Base-by-base conservation (phyloP, 2,329 filamentous ascomycete genomes). In the Fusarium sarcochroum region DNA sequence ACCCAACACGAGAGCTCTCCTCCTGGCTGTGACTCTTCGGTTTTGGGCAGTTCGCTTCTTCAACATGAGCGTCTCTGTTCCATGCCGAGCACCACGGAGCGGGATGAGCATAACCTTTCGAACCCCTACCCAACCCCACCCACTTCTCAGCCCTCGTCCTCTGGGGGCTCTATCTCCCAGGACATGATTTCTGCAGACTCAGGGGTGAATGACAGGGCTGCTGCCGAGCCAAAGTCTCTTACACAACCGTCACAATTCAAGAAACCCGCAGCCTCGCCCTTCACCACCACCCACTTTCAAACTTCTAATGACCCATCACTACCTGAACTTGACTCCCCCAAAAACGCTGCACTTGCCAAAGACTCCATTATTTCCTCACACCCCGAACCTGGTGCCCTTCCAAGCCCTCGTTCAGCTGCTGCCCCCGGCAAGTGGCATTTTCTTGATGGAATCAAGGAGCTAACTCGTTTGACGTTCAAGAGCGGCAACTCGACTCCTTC, bases 401-500 rank as follows among this genome's bases (percentile, higher is more conserved):
- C 84, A 80, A 78, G 77, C 66, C 67, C 77, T 68, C 74, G 77
- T 68, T 70, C 77, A 75, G 74, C 77, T 70, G 74, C 80, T 66
- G 77, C 77, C 70, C 77, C 78, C 71, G 80, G 80, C 78, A 81
- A 87, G 78, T 90, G 87, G 81, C 86, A 87, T 79, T 89, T 89
- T 78, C 83, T 88, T 85, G 85, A 87, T 81, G 86, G 88, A 84
- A 86, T 91, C 80, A 92, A 89, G 85, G 91, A 91, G 92, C 94
- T 98, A 93, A 98, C 94, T 89, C 87, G 90, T 87, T 88, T 76
- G 76, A 74, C 89, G 81, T 84, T 89, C 85, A 97, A 98, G 94
- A 97, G 93, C 85, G 96, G 93, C 74, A 92, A 93, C 73, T 90
- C 94, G 64, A 94, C 95, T 72, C 97, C 95, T 57, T 95, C 93